Conservation (phyloP, 176 grass and related monocot species). For the Panicum miliaceum region DNA sequence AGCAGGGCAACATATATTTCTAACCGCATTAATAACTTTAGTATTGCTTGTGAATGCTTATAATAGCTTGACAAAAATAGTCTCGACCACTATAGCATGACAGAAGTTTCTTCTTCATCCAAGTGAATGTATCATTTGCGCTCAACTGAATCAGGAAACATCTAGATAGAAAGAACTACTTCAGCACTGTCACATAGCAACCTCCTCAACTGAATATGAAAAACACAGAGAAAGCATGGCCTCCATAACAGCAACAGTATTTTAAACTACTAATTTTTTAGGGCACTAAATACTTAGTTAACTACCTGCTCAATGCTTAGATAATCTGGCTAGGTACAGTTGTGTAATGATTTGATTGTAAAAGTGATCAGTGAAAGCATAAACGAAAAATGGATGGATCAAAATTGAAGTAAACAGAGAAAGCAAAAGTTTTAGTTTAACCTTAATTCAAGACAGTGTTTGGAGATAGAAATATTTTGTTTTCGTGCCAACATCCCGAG, state of each 20-base stretch:
- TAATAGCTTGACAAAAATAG: constrained; percentile 36
- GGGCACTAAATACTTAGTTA: neutral
- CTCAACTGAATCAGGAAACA: constrained; percentile 26
- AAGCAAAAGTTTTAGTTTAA: neutral
- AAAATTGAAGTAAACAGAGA: constrained; percentile 1
- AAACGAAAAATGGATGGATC: neutral
- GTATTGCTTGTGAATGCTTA: constrained; percentile 22
- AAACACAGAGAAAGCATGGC: neutral
- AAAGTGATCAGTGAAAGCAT: neutral
- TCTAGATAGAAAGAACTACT: constrained; percentile 36
- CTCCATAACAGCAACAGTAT: neutral
- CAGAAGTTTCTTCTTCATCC: constrained; percentile 39
- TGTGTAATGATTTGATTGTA: neutral
- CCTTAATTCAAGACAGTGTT: neutral
- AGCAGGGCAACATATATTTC: neutral
- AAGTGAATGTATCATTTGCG: neutral
- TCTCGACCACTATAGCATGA: constrained; percentile 39
- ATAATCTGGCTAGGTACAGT: neutral
- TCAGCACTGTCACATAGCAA: constrained; percentile 29
- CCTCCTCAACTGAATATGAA: neutral
- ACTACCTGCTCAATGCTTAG: neutral
- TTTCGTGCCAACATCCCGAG: no score
- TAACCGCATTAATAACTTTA: constrained; percentile 34
- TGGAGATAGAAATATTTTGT: neutral
- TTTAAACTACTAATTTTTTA: neutral